Conservation (phyloP, 2,329 filamentous ascomycete genomes). For the Penicillium hesseltinei region DNA sequence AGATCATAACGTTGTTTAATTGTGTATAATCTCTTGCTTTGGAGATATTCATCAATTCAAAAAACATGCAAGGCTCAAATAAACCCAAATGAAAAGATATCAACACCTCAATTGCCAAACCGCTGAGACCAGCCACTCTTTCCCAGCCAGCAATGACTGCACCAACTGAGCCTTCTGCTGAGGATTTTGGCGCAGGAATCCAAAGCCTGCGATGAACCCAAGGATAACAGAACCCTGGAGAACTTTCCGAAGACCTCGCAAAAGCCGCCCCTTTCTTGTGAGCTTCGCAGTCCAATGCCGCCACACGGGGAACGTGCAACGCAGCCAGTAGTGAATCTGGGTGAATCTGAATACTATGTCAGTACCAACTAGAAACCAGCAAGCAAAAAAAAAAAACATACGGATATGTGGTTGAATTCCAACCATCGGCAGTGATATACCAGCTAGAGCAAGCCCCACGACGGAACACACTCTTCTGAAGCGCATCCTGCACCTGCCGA, state of each 20-base stretch:
- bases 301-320: conserved; percentile 55
- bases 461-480: conserved; percentile 50
- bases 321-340: conserved; percentile 52
- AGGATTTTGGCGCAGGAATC: conserved; percentile 17
- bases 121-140: conserved; percentile 12
- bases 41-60: too few relatives aligned
- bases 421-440: conserved; percentile 50
- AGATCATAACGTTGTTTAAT: neutral
- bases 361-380: conserved; percentile 2
- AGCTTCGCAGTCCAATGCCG: conserved; percentile 54
- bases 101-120: neutral
- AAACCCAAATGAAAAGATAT: neutral
- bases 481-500: conserved; percentile 45
- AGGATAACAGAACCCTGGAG: conserved; percentile 22
- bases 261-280: conserved; percentile 48
- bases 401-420: conserved; percentile 53
- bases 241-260: conserved; percentile 23
- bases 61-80: neutral
- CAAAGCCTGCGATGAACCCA: conserved; percentile 16
- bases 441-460: conserved; percentile 49
- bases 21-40: neutral
- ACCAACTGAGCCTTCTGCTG: conserved; percentile 9
- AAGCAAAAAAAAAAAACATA: conserved; percentile 25
- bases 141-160: conserved; percentile 11
- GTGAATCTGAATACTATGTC: conserved; percentile 39